Percentiles rank a stretch among this genome's conserved stretches.
These are phyloP conservation scores for Eutrema yunnanense DNA, from an alignment of 345 rosid genomes.

Conservation along the genomic window DNA sequence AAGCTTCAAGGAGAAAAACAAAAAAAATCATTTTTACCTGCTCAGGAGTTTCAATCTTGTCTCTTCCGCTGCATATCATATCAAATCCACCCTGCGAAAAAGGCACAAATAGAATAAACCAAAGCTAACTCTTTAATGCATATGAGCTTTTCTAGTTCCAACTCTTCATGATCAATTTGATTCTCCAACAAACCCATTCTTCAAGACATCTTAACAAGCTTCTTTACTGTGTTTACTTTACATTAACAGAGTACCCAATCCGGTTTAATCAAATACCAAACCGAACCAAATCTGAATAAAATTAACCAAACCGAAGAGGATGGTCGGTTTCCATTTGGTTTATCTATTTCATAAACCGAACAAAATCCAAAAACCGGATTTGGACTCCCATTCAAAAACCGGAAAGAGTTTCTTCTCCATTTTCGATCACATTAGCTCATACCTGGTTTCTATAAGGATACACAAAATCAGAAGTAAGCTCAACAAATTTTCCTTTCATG, in stretches of 20 bases:
- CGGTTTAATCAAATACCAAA: not conserved
- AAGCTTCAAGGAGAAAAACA: not conserved
- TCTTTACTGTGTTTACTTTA: not conserved
- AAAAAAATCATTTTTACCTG: conserved; percentile 41
- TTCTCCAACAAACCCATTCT: not conserved
- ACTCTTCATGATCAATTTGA: not conserved
- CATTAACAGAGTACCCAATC: not conserved
- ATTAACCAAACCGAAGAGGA: not conserved
- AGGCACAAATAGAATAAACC: not conserved
- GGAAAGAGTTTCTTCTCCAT: not conserved
- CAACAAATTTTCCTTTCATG: conserved; percentile 79
- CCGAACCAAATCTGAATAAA: not conserved
- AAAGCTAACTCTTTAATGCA: not conserved
- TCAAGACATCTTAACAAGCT: not conserved
- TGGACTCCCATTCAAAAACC: not conserved
- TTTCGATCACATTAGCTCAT: not conserved
- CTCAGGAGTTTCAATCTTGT: conserved; percentile 95
- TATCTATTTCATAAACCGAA: not conserved
- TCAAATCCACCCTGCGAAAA: conserved; percentile 85
- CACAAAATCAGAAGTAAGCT: conserved; percentile 61
- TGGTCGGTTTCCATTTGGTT: not conserved
- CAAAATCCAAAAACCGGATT: not conserved
- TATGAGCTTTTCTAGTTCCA: not conserved
- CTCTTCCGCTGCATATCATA: conserved; percentile 98
- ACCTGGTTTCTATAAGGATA: conserved; percentile 93